Percentiles rank a stretch among this genome's conserved stretches.
Conservation (phyloP, 2,329 filamentous ascomycete species). For the Claviceps maximensis region DNA sequence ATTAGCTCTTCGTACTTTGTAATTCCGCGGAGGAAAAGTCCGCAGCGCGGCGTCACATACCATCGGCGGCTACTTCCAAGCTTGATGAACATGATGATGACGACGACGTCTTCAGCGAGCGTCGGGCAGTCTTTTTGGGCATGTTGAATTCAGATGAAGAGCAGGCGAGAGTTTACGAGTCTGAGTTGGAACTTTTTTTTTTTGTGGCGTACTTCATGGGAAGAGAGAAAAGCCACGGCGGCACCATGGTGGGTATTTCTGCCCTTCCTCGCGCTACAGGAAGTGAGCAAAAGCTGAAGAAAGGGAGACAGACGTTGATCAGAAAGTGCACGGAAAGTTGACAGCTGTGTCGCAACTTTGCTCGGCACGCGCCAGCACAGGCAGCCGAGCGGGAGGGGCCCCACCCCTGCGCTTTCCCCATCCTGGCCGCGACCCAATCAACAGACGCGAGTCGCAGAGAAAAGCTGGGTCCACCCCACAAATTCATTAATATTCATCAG, state of each 20-base stretch:
- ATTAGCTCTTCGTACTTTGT: background rate
- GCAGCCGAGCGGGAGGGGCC: background rate
- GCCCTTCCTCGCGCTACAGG: background rate
- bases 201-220: background rate
- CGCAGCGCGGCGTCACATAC: conserved; percentile 9
- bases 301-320: background rate
- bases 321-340: no score
- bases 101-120: background rate
- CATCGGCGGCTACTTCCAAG: conserved; percentile 13
- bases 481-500: no score
- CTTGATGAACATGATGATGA: background rate
- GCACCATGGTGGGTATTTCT: background rate
- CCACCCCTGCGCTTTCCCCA: background rate
- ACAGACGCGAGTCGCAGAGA: no score
- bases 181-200: background rate
- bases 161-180: background rate
- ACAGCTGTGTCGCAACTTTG: background rate
- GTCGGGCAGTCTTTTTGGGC: conserved; percentile 3
- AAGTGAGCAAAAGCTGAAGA: background rate
- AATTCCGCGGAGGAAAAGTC: background rate
- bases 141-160: background rate
- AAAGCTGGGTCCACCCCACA: background rate
- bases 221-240: background rate
- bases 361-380: background rate
- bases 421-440: background rate